Evolutionary conservation across 148 eudicot genomes (phyloP).

Genomic region (Rhododendron ferrugineum): DNA sequence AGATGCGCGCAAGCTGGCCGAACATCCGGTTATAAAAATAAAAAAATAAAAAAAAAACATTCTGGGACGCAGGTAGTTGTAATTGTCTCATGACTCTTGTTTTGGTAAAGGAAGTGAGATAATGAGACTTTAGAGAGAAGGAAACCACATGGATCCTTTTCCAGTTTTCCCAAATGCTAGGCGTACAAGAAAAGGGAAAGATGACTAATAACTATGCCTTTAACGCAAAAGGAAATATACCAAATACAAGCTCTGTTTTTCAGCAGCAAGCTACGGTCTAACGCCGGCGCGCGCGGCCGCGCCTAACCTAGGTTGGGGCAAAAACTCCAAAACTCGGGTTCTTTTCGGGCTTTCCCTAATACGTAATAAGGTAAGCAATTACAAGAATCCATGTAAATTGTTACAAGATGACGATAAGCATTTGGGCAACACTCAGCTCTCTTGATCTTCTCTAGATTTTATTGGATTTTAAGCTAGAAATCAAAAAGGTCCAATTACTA

Average conservation of each 20-base stretch:
- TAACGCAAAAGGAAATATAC: not conserved
- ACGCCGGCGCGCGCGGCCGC: too few relatives aligned
- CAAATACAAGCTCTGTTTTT: not conserved
- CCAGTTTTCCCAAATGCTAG: not conserved
- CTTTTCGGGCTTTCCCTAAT: too few relatives aligned
- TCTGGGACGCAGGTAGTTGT: not conserved
- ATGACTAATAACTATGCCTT: not conserved
- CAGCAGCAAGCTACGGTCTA: too few relatives aligned
- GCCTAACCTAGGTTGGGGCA: too few relatives aligned
- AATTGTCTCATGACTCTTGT: not conserved
- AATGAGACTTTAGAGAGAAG: not conserved
- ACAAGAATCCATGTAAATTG: not conserved
- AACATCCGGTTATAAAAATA: too few relatives aligned
- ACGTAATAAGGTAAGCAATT: not conserved
- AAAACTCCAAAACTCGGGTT: too few relatives aligned
- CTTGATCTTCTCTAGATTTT: not conserved
- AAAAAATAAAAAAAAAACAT: too few relatives aligned
- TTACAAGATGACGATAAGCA: not conserved
- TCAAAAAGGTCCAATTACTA: not conserved
- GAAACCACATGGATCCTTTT: not conserved
- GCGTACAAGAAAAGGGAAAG: not conserved
- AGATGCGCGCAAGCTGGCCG: too few relatives aligned
- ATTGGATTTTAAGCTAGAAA: not conserved
- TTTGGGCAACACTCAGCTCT: not conserved
- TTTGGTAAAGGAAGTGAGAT: not conserved